phyloP scores from a whole-genome alignment of 2,329 filamentous ascomycete genomes.

The Orbilia ellipsospora region DNA sequence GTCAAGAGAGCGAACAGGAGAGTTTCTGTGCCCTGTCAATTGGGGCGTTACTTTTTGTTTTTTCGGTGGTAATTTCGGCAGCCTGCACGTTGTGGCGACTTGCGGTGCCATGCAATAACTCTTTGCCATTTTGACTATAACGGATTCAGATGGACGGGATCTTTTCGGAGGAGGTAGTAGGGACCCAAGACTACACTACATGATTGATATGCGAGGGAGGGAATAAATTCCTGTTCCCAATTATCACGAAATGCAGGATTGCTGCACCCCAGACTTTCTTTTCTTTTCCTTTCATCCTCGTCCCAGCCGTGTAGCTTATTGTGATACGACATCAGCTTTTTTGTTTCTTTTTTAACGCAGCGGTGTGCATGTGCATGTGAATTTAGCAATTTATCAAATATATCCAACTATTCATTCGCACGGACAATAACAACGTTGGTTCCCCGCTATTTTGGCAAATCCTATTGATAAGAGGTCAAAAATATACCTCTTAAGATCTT shows the following conservation, averaged over 20 bases:
- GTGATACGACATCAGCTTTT: slow-evolving; percentile 29
- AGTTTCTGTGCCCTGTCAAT: neutral
- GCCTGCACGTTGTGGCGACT: slow-evolving; percentile 19
- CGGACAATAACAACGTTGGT: neutral
- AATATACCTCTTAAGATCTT: neutral
- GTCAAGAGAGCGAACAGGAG: neutral
- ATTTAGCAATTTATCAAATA: neutral
- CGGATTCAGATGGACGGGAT: slow-evolving; percentile 1
- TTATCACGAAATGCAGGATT: slow-evolving; percentile 46
- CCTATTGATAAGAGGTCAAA: slow-evolving; percentile 28
- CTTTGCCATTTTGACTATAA: slow-evolving; percentile 20
- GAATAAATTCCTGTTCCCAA: neutral
- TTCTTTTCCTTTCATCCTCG: neutral
- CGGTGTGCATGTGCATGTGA: neutral
- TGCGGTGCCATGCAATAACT: neutral
- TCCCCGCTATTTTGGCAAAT: slow-evolving; percentile 23
- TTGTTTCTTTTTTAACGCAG: neutral
- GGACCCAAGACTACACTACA: neutral
- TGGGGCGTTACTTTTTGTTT: neutral
- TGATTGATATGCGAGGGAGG: too few relatives aligned
- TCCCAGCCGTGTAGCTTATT: slow-evolving; percentile 16
- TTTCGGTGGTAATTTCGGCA: slow-evolving; percentile 52
- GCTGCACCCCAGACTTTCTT: slow-evolving; percentile 50
- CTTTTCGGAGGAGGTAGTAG: neutral
- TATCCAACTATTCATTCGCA: neutral